A percentile compares a stretch with the other conserved stretches of the same genome.
Conservation (phyloP, 257 asterid genomes). For the Solanum verrucosum region DNA sequence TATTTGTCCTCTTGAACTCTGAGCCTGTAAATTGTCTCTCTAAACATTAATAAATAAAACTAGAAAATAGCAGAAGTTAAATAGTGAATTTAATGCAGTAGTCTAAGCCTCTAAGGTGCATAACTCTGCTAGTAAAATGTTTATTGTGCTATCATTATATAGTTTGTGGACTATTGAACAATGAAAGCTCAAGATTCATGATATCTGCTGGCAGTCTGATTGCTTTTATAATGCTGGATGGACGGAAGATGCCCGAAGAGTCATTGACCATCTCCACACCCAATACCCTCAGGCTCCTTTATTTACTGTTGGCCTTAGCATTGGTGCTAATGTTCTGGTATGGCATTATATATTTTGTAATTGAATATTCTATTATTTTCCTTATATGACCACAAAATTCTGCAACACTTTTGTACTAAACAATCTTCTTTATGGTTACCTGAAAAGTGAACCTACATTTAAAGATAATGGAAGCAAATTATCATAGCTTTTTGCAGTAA, state of each 20-base stretch:
- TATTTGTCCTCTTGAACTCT: background rate
- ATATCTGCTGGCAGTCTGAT: constrained; percentile 56
- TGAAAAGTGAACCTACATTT: background rate
- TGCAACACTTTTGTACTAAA: background rate
- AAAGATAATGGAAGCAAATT: background rate
- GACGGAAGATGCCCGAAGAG: constrained; percentile 73
- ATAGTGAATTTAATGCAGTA: background rate
- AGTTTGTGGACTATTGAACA: background rate
- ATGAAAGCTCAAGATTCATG: background rate
- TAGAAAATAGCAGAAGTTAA: background rate
- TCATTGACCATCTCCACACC: constrained; percentile 58
- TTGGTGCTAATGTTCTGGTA: constrained; percentile 93
- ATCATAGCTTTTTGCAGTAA: background rate
- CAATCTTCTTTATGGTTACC: background rate
- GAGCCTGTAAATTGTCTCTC: background rate
- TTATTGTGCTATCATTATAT: background rate
- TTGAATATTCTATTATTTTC: background rate
- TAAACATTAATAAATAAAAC: background rate
- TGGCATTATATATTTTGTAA: background rate
- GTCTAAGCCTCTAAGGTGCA: background rate
- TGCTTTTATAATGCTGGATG: constrained; percentile 81
- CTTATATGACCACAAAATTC: background rate
- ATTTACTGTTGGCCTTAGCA: constrained; percentile 76
- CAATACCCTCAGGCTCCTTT: constrained; percentile 70
- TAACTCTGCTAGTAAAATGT: background rate